phyloP scores from a whole-genome alignment of 202 grass and related monocot species.

The Saccharum hybrid region DNA sequence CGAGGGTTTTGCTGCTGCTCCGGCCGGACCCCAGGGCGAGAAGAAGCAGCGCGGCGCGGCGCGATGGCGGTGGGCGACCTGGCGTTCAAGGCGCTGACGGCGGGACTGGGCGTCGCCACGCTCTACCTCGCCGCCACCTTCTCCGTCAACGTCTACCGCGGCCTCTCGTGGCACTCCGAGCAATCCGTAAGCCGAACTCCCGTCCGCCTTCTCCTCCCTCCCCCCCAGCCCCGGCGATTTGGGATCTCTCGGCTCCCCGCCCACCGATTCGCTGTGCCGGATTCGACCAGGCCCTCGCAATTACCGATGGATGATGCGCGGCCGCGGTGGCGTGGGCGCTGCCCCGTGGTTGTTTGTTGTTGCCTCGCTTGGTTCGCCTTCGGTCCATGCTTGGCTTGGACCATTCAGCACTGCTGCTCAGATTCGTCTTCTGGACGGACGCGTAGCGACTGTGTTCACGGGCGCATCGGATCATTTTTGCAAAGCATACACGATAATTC shows the following conservation, averaged over 20 bases:
- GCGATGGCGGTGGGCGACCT: constrained; percentile 54
- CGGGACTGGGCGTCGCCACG: constrained; percentile 70
- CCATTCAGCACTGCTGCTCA: background rate
- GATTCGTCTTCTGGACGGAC: background rate
- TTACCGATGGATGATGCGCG: background rate
- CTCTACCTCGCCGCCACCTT: constrained; percentile 80
- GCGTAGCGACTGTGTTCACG: background rate
- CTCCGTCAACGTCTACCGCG: constrained; percentile 94
- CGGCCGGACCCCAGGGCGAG: background rate
- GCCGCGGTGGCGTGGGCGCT: background rate
- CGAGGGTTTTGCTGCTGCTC: constrained; percentile 39
- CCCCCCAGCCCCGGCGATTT: background rate
- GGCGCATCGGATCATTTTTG: background rate
- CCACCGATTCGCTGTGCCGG: background rate
- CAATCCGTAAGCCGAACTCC: constrained; percentile 62
- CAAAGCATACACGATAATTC: background rate
- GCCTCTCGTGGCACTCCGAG: constrained; percentile 82
- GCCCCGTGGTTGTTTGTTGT: background rate
- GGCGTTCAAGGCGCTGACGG: constrained; percentile 80
- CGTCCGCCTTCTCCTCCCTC: background rate
- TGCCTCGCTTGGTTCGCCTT: background rate
- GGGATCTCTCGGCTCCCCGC: background rate
- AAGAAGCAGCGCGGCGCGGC: constrained; percentile 10
- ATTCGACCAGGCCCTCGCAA: background rate
- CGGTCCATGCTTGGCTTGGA: background rate